A percentile compares a stretch with the other conserved stretches of the same genome.
Conservation (phyloP, 257 asterid species). For the Lavandula angustifolia region DNA sequence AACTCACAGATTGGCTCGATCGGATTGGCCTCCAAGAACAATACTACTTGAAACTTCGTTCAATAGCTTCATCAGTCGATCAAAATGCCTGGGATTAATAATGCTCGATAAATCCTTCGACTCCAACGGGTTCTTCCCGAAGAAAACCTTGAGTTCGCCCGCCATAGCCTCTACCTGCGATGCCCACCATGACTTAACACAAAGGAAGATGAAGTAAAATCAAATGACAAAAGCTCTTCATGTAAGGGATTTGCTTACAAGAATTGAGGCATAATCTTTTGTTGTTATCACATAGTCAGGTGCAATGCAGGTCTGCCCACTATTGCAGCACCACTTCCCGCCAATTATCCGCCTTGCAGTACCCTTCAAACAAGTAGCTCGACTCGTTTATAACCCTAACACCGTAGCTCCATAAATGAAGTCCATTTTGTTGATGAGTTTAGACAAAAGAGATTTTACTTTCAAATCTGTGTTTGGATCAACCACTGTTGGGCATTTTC, state of each 20-base stretch:
- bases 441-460: conserved; percentile 37
- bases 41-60: conserved; percentile 67
- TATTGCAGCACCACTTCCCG: conserved; percentile 96
- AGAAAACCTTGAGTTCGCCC: conserved; percentile 64
- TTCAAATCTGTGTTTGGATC: conserved; percentile 60
- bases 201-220: neutral
- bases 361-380: conserved; percentile 43
- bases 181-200: neutral
- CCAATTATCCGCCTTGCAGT: conserved; percentile 71
- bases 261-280: conserved; percentile 51
- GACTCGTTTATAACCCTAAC: no score
- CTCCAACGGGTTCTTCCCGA: conserved; percentile 66
- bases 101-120: conserved; percentile 74
- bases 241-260: conserved; percentile 44
- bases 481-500: conserved; percentile 78
- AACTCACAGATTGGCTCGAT: conserved; percentile 69
- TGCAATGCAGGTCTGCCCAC: conserved; percentile 82
- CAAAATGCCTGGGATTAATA: conserved; percentile 63
- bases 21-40: conserved; percentile 78
- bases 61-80: conserved; percentile 57
- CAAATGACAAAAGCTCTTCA: no score
- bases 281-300: conserved; percentile 83
- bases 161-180: conserved; percentile 57
- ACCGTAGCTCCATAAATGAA: no score
- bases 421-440: no score